Evolutionary conservation across 345 rosid species (phyloP).

Genomic region (Lepidium didymum): DNA sequence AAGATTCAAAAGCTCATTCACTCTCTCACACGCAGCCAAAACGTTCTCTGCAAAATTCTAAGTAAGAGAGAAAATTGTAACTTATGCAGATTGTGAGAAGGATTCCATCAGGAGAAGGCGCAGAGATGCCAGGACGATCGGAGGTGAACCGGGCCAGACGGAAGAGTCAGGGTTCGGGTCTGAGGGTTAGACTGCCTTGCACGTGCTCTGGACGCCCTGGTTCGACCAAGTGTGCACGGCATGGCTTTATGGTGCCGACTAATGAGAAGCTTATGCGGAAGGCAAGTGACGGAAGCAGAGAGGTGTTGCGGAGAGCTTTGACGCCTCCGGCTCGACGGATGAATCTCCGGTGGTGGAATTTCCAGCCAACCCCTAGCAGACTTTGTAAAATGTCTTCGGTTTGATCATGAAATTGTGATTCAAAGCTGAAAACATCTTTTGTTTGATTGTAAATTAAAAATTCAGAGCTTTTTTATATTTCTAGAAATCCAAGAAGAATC

Average conservation of each 20-base stretch:
- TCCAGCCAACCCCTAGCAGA: slow-evolving; percentile 45
- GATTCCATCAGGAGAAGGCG: slow-evolving; percentile 26
- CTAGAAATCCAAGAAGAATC: slow-evolving; percentile 2
- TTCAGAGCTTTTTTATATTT: background rate
- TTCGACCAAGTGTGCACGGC: slow-evolving; percentile 14
- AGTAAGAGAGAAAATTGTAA: background rate
- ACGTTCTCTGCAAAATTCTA: background rate
- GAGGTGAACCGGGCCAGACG: slow-evolving; percentile 13
- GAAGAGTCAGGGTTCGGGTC: slow-evolving; percentile 7
- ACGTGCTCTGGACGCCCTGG: slow-evolving; percentile 30
- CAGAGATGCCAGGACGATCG: slow-evolving; percentile 15
- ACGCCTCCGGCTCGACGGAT: slow-evolving; percentile 40
- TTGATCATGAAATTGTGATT: slow-evolving; percentile 10
- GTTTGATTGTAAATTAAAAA: slow-evolving; percentile 8
- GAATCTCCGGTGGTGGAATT: slow-evolving; percentile 43
- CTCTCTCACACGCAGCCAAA: background rate
- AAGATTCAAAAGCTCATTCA: slow-evolving; percentile 25
- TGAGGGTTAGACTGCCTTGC: slow-evolving; percentile 21
- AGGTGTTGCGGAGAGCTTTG: slow-evolving; percentile 41
- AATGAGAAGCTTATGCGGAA: slow-evolving; percentile 25
- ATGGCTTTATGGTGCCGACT: slow-evolving; percentile 31
- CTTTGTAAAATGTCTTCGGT: slow-evolving; percentile 41
- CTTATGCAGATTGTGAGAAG: slow-evolving; percentile 24
- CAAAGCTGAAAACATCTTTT: slow-evolving; percentile 1
- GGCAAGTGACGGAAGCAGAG: slow-evolving; percentile 26